Conservation (phyloP, 1,139 yeast species). For the Pichiaceae sp. region DNA sequence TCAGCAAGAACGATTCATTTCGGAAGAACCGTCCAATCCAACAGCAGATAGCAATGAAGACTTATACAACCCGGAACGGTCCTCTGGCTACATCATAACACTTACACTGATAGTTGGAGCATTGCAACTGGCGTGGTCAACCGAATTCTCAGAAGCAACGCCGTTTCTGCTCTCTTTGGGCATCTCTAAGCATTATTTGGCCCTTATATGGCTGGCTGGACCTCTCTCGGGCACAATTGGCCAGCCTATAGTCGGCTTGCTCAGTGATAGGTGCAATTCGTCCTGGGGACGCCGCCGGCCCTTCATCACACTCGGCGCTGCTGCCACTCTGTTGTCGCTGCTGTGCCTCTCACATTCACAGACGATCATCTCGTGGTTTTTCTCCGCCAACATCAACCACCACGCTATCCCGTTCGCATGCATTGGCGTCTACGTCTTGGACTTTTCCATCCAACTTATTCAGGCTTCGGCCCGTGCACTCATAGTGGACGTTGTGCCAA, state of each 20-base stretch:
- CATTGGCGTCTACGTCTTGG: slow-evolving; percentile 40
- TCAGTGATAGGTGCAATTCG: slow-evolving; percentile 40
- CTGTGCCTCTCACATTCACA: slow-evolving; percentile 39
- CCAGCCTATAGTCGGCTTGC: slow-evolving; percentile 50
- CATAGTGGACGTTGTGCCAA: slow-evolving; percentile 48
- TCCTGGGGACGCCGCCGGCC: slow-evolving; percentile 45
- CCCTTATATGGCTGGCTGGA: slow-evolving; percentile 56
- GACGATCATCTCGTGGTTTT: slow-evolving; percentile 27
- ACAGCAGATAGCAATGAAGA: not conserved
- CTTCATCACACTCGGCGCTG: slow-evolving; percentile 44
- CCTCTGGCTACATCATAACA: slow-evolving; percentile 33
- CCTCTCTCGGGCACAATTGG: slow-evolving; percentile 53
- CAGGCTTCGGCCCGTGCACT: slow-evolving; percentile 55
- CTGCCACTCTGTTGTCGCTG: slow-evolving; percentile 36
- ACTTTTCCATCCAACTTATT: slow-evolving; percentile 48
- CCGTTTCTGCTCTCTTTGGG: slow-evolving; percentile 44
- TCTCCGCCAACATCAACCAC: slow-evolving; percentile 16
- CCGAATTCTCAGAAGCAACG: slow-evolving; percentile 47
- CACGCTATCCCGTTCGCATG: slow-evolving; percentile 38
- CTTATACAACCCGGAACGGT: slow-evolving; percentile 30
- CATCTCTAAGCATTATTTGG: slow-evolving; percentile 40
- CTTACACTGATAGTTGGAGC: slow-evolving; percentile 42
- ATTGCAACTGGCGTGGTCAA: slow-evolving; percentile 44
- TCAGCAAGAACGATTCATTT: not conserved
- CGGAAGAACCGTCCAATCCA: not conserved